Conservation (phyloP, 495 filamentous ascomycete genomes). For the Bryoglossum gracile region DNA sequence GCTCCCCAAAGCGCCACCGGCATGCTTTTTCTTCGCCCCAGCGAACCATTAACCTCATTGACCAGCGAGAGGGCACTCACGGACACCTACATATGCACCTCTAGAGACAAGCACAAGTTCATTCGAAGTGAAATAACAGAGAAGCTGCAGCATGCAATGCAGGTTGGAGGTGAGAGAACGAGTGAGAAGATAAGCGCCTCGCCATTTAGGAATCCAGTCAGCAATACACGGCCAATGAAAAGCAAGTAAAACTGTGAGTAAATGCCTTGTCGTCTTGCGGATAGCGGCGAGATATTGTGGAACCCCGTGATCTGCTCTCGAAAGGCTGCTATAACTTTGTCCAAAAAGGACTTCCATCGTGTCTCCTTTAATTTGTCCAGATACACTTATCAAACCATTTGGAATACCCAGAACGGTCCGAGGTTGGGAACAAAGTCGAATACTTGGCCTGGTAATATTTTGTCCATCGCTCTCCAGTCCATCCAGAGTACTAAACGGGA, state of each 20-base stretch:
- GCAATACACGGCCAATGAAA: not conserved
- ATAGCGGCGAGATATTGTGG: not conserved
- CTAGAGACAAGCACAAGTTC: not conserved
- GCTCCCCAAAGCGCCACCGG: constrained; percentile 3
- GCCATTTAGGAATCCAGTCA: not conserved
- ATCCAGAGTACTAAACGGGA: too few relatives aligned
- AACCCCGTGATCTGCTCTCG: not conserved
- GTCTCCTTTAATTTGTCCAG: too few relatives aligned
- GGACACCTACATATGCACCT: not conserved
- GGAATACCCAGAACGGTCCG: too few relatives aligned
- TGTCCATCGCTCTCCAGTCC: too few relatives aligned
- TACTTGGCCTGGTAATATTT: too few relatives aligned
- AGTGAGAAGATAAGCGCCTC: not conserved
- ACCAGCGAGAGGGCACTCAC: not conserved
- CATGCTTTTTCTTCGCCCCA: not conserved
- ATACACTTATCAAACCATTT: too few relatives aligned
- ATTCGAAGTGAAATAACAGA: not conserved
- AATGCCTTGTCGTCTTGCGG: not conserved
- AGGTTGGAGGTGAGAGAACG: not conserved
- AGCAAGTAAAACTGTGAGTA: not conserved
- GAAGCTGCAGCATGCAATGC: not conserved
- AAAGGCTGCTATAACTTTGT: too few relatives aligned
- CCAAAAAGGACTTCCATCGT: too few relatives aligned
- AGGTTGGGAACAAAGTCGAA: too few relatives aligned
- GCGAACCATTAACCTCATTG: not conserved